Evolutionary conservation across 345 rosid species (phyloP), one percentile per base, ranked within the genome.

Genomic region (Moringa oleifera): DNA sequence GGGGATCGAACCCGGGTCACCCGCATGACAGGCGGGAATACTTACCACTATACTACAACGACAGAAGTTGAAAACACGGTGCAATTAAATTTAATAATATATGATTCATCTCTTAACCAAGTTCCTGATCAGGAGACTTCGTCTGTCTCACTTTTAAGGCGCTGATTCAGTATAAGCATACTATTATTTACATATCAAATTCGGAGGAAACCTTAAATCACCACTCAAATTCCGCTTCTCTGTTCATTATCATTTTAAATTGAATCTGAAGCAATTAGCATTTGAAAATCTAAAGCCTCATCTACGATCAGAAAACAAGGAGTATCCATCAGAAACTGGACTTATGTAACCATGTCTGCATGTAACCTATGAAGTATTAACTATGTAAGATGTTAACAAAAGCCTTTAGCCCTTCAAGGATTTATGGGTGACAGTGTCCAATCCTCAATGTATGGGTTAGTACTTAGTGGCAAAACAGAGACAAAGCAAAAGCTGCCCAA

Each of bases 1-100:
- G 86, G 87, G 86, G 89, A 81, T 80, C 95, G 95, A 85, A 81
- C 85, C 76, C 86, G 85, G 88, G 95, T 80, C 89, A n/a, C 84
- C 87, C 81, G 81, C 82, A 86, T 88, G 95, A 85, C 88, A 82
- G 91, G 80, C 86, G 79, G 85, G 77, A 72, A 83, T 82, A 79
- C 89, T 81, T 0, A 83, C 88, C 90, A 79, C 95, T 76, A 83
- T 85, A 87, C 88, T 81, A 85, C 90, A 79, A 87, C 94, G 83
- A 83, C 85, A 41, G 12, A 1, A 4, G 12, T 41, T 41, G 47
- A n/a, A n/a, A n/a, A n/a, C n/a, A n/a, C n/a, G n/a, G n/a, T n/a
- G n/a, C n/a, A n/a, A n/a, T n/a, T n/a, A n/a, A n/a, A n/a, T n/a
- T n/a, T n/a, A n/a, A n/a, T n/a, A n/a, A n/a, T n/a, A n/a, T n/a